Evolutionary conservation across 2,329 filamentous ascomycete genomes (phyloP).

Genomic region (Stylonectria norvegica): DNA sequence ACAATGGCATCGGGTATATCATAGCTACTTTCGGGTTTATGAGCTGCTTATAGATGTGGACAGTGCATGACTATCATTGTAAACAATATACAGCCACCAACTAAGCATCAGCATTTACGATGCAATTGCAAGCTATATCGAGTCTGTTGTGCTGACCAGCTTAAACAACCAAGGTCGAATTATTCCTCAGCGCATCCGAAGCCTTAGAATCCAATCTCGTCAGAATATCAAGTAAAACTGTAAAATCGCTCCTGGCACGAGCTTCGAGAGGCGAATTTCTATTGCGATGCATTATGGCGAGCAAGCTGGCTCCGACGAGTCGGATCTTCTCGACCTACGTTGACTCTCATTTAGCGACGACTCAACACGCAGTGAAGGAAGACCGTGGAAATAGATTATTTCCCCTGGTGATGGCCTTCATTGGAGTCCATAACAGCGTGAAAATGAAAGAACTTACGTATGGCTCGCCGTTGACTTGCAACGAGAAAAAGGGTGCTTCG

Average conservation of each 20-base stretch:
- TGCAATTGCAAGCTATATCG: too few relatives aligned
- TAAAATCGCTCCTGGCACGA: slow-evolving; percentile 38
- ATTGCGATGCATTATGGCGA: slow-evolving; percentile 39
- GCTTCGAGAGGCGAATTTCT: slow-evolving; percentile 34
- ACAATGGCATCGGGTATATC: too few relatives aligned
- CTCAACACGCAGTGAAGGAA: too few relatives aligned
- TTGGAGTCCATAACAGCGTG: neutral
- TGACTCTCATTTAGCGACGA: neutral
- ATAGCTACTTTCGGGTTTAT: too few relatives aligned
- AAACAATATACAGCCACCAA: too few relatives aligned
- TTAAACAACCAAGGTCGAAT: slow-evolving; percentile 17
- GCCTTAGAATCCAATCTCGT: slow-evolving; percentile 42
- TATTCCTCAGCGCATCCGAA: slow-evolving; percentile 37
- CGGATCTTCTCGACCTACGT: slow-evolving; percentile 39
- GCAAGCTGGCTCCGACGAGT: slow-evolving; percentile 35
- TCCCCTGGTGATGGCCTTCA: too few relatives aligned
- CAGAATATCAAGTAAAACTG: slow-evolving; percentile 39
- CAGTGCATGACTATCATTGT: too few relatives aligned
- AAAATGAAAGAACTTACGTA: slow-evolving; percentile 28
- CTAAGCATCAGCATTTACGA: too few relatives aligned
- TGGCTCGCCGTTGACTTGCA: slow-evolving; percentile 40
- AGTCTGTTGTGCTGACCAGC: too few relatives aligned
- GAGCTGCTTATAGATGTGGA: too few relatives aligned
- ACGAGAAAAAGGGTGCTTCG: slow-evolving; percentile 40
- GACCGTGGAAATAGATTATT: too few relatives aligned